Base-by-base conservation (phyloP, 1,284 basidiomycete species). In the Fomes fomentarius region DNA sequence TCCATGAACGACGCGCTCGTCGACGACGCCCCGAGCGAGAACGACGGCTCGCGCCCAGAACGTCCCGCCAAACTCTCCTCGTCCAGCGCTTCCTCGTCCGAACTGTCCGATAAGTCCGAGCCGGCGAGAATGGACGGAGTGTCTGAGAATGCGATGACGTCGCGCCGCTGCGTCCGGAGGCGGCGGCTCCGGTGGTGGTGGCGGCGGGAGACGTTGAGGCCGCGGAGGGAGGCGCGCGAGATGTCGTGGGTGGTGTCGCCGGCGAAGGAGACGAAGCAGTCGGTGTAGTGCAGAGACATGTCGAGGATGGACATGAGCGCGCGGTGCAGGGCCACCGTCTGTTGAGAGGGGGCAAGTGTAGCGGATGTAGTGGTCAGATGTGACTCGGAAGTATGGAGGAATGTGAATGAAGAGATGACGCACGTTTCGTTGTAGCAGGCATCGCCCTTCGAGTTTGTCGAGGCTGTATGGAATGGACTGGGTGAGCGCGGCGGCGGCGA, bases 281-380 rank as follows among this genome's bases (percentile, higher is more conserved):
- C 79, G 57, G 78, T 81, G 66, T 93, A 89, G 57, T 83, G 78
- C 3, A 91, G 71, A 33, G 82, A 79, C 74, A 92, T 83, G 68
- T 93, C 89, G 34, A 94, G 76, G 50, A 93, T 80, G 5, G 83
- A 83, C 22, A 87, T 60, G 41, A 94, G 79, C 12, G 84, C 78
- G 49, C 81, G 81, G 63, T 84, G 81, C 14, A 92, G 73, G 10
- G 84, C 76, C 1, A 79, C 75, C 10, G 85, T 87, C 86, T 91
- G 43, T 28, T 9, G 34, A 4, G 24, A 28, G 14, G 15, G 30
- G 25, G 21, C 22, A 33, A 15, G 34, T 43, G 25, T 31, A 14
- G 1, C 52, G 5, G 3, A 26, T 3, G 21, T 14, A 12, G 17
- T 12, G 15, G 5, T 14, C 14, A 14, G 3, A 14, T 31, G 37